Base-by-base conservation (phyloP, 495 filamentous ascomycete species). In the Chaetomium cochliodes region DNA sequence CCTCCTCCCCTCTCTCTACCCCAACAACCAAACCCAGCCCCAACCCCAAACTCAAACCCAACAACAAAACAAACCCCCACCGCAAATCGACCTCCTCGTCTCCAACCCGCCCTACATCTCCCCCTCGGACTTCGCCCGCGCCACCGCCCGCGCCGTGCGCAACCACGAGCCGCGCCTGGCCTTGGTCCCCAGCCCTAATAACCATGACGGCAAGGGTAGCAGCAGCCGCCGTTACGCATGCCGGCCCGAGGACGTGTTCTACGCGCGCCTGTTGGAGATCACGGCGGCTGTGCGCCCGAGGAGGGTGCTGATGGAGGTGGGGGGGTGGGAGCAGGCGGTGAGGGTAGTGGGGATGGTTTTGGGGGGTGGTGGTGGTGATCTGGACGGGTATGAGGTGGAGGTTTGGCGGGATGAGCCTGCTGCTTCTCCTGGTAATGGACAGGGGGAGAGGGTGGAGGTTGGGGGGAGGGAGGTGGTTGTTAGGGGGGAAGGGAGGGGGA, bases 51-150 rank as follows among this genome's bases (percentile, higher is more conserved):
- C 73, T 5, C 28, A 6, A 18, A 18, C 12, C 42, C 2, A 28
- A 67, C 8, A 20, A 20, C 33, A 30, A 22, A 30, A 30, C 2
- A 30, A 30, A 30, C 28, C 6, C 28, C 28, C 20, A 22, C 22
- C 13, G 4, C 57, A 22, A 15, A 25, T 22, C 23, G 90, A 96
- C 66, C 71, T 98, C n/a, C 72, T 98, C 0, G 85, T 92, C 39
- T 86, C 89, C 5, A 98, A 98, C 74, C 94, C 94, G 13, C 94
- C 94, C 0, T 98, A 98, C 74, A 89, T 98, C 54, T 93, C 92
- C 13, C 71, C 73, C 0, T 20, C 58, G 0, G 78, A 80, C 2
- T 96, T 89, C 67, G 84, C 79, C 0, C 55, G 28, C 46, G 59
- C 70, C 47, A 92, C 89, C 0, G 77, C 81, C 0, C 85, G 89